Evolutionary conservation across 352 stramenopile species (phyloP), one percentile per base, ranked within the genome.

Genomic region (Aphanomyces euteiches): DNA sequence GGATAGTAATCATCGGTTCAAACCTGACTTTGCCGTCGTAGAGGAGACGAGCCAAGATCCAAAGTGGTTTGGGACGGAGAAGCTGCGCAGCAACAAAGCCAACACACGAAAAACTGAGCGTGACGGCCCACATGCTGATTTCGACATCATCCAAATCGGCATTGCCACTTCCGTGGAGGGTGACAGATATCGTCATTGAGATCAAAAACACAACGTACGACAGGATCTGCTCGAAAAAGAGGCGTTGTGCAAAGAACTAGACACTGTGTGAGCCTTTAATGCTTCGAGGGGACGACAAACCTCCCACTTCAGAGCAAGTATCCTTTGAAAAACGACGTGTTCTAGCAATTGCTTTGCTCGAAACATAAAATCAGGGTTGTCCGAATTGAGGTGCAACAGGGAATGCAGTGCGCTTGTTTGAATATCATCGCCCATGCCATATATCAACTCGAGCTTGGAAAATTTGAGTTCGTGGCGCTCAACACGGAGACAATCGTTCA

Each of bases 261-360:
- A 43, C 7, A 28, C 28, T 28, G 28, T 28, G 28, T 28, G 28
- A 28, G 28, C 28, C 28, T 28, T 28, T 28, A 28, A 28, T 28
- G 28, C 28, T 28, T 28, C 28, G 28, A 28, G 28, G 28, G n/a
- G 28, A 28, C 28, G 28, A 28, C 28, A 28, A 28, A 69, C 63
- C 50, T 59, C 40, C 63, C 63, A 69, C 34, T 69, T 69, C 19
- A 67, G 28, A 10, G 38, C 21, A 8, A 69, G 15, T 4, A 69
- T 43, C 21, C 38, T n/a, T n/a, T 37, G 63, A 10, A 69, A 36
- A 10, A 60, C 63, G 15, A 38, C 4, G 34, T 69, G 63, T 60
- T 69, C 63, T n/a, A 69, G 50, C 41, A 69, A 28, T 37, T 69
- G 7, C 21, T 65, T 65, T 13, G 57, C 57, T 13, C 57, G 50